A percentile compares a stretch with the other conserved stretches of the same genome.
phyloP scores from a whole-genome alignment of 345 rosid genomes.

The Boechera divaricarpa region DNA sequence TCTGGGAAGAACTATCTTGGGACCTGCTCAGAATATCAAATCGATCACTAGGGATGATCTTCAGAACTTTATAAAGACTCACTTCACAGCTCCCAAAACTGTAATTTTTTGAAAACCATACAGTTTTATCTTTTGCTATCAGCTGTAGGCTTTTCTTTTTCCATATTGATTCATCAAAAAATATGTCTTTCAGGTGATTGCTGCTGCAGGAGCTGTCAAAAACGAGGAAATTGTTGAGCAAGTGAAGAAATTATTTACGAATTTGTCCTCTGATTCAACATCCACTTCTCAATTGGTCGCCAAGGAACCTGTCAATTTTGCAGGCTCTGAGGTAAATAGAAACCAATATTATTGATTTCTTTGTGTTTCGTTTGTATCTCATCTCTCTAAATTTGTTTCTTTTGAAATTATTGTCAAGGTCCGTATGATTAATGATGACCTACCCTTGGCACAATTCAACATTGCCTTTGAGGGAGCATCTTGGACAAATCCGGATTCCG shows the following conservation, averaged over 20 bases:
- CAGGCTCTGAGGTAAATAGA: constrained; percentile 89
- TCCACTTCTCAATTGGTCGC: constrained; percentile 80
- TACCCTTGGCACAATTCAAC: constrained; percentile 93
- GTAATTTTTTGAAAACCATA: constrained; percentile 43
- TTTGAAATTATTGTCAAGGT: constrained; percentile 56
- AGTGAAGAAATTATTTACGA: constrained; percentile 75
- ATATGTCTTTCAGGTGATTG: constrained; percentile 63
- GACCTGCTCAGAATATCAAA: constrained; percentile 80
- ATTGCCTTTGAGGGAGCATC: constrained; percentile 94
- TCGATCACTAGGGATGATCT: constrained; percentile 76
- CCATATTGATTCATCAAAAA: neutral
- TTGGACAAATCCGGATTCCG: constrained; percentile 97
- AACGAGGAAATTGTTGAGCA: constrained; percentile 92
- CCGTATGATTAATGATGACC: constrained; percentile 83
- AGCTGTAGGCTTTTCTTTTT: neutral
- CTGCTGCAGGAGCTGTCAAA: constrained; percentile 96
- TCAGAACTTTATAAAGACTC: constrained; percentile 78
- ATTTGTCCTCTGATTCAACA: constrained; percentile 77
- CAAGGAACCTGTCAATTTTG: constrained; percentile 71
- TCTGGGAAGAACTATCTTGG: constrained; percentile 87
- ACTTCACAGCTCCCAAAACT: constrained; percentile 93
- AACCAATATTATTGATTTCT: neutral
- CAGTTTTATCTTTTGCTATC: neutral
- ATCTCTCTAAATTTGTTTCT: neutral
- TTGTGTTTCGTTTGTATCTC: neutral